These are phyloP conservation scores for Suillus occidentalis DNA, from an alignment of 768 basidiomycete genomes.

Conservation along the genomic window DNA sequence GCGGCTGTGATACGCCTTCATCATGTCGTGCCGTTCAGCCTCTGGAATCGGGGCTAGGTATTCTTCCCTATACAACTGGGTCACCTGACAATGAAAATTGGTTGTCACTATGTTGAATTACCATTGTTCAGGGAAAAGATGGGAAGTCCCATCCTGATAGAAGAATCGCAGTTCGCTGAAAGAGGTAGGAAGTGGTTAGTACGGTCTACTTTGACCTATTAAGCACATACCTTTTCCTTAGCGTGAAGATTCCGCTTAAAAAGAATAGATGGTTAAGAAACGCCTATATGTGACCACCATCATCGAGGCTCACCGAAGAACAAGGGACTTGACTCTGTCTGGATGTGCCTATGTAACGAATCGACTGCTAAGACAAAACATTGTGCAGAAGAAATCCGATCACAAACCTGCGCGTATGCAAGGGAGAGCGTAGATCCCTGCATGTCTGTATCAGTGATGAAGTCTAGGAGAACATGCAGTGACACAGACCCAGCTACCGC, in stretches of 20 bases:
- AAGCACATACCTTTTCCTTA: slow-evolving; percentile 63
- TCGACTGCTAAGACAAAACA: neutral
- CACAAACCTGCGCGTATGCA: slow-evolving; percentile 76
- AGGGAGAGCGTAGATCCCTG: slow-evolving; percentile 86
- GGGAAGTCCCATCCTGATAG: slow-evolving; percentile 84
- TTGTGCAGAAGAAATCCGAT: neutral
- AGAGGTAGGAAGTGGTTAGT: neutral
- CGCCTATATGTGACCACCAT: neutral
- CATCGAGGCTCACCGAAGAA: slow-evolving; percentile 56
- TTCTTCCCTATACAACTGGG: slow-evolving; percentile 61
- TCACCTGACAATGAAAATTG: slow-evolving; percentile 4
- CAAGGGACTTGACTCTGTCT: slow-evolving; percentile 73
- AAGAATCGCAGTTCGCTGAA: slow-evolving; percentile 82
- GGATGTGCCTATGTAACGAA: slow-evolving; percentile 62
- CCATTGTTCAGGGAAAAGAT: slow-evolving; percentile 90
- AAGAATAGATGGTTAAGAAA: slow-evolving; percentile 6
- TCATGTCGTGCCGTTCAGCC: slow-evolving; percentile 73
- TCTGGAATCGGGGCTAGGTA: slow-evolving; percentile 82
- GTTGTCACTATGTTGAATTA: slow-evolving; percentile 29
- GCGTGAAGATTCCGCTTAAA: slow-evolving; percentile 81
- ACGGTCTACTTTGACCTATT: neutral
- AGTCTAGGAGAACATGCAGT: neutral
- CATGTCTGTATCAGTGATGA: neutral
- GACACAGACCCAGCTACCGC: slow-evolving; percentile 81
- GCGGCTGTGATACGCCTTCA: slow-evolving; percentile 80